phyloP scores from a whole-genome alignment of 331 rosid species.

The Pyrus hybrid region DNA sequence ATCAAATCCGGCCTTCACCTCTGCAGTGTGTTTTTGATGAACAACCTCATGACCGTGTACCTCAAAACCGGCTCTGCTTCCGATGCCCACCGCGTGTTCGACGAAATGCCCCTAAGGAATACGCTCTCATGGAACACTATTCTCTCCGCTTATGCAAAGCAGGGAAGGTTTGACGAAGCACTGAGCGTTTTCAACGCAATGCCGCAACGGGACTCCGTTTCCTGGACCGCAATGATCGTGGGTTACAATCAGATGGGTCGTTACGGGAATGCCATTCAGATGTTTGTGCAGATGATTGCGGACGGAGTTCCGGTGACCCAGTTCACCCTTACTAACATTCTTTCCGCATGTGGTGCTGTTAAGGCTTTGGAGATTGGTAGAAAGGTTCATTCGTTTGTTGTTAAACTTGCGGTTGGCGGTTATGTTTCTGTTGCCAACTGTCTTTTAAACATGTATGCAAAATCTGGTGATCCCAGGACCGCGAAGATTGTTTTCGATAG shows the following conservation, averaged over 20 bases:
- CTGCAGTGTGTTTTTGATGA: conserved; percentile 43
- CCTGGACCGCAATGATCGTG: conserved; percentile 70
- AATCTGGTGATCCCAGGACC: conserved; percentile 48
- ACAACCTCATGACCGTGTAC: conserved; percentile 58
- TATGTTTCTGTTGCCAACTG: conserved; percentile 57
- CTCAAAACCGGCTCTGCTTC: conserved; percentile 30
- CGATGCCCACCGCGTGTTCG: conserved; percentile 51
- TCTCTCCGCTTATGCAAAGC: conserved; percentile 57
- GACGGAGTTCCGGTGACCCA: conserved; percentile 35
- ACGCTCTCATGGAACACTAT: conserved; percentile 64
- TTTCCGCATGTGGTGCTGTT: conserved; percentile 55
- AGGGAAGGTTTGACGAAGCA: conserved; percentile 52
- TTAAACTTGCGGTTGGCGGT: conserved; percentile 51
- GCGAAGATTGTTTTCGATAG: conserved; percentile 55
- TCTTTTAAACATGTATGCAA: conserved; percentile 80
- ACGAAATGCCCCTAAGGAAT: conserved; percentile 55
- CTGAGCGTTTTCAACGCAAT: conserved; percentile 41
- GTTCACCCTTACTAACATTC: conserved; percentile 62
- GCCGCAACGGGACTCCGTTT: conserved; percentile 72
- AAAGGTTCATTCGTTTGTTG: conserved; percentile 55
- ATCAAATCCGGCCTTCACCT: conserved; percentile 61
- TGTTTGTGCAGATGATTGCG: conserved; percentile 51
- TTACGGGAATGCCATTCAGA: conserved; percentile 29
- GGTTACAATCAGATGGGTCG: conserved; percentile 58
- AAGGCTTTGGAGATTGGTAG: conserved; percentile 50